Base-by-base conservation (phyloP, 2,329 filamentous ascomycete genomes). In the Paecilomyces formosus region DNA sequence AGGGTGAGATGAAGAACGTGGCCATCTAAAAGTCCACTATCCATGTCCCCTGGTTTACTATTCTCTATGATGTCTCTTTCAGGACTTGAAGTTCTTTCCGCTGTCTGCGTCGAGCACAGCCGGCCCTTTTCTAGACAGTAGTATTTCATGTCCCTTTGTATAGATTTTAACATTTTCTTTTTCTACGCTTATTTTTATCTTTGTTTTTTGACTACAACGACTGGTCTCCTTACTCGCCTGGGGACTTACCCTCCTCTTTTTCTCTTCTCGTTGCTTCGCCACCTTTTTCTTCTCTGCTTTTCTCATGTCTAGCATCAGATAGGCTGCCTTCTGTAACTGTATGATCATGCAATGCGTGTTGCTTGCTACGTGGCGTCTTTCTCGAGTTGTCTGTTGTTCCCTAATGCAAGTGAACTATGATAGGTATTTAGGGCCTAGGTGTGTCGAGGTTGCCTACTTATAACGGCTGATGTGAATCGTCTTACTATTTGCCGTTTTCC, bases 1-100 rank as follows among this genome's bases (percentile, higher is more conserved):
- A 71, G 58, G 76, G 74, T 54, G 76, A 78, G 64, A 79, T 79
- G 77, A 79, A 78, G 66, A 79, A 74, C 60, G 74, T 79, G 63
- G 70, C 74, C 39, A 78, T 78, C 58, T 78, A 74, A 65, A 62
- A 50, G 59, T 58, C 54, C 54, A 55, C 62, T 58, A 49, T 54
- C 57, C 55, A 39, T 62, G 35, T 57, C 59, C 61, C 39, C 56
- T 30, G 54, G 39, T 18, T 59, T 53, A 18, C n/a, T 31, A 26
- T 30, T 50, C 22, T 30, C 56, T 57, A 26, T 49, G 45, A 30
- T 22, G 28, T 30, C 31, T 30, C 18, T 45, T 59, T 50, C 31
- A 21, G 21, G 24, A 28, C 21, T 28, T 49, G 54, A 28, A 22
- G 18, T 39, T 31, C 31, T 55, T 30, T 28, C 15, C 15, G 54